These are phyloP conservation scores for Metarhizium brunneum DNA, from an alignment of 2,329 filamentous ascomycete species.

Conservation along the genomic window DNA sequence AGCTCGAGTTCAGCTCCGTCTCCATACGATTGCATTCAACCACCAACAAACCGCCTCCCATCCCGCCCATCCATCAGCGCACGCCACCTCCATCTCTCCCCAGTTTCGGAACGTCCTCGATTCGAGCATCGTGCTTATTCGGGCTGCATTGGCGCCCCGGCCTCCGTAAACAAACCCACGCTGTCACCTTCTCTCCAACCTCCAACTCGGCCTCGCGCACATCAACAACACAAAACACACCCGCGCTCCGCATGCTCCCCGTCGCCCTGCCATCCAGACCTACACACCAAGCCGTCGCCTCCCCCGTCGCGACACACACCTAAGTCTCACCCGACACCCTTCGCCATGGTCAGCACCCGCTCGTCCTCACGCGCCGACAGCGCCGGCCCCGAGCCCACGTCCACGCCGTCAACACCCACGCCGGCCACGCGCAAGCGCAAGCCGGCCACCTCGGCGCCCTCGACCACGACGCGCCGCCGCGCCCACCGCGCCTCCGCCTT, in stretches of 20 bases:
- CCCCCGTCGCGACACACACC: neutral
- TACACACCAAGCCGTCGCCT: neutral
- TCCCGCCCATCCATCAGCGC: neutral
- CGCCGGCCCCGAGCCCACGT: conserved; percentile 13
- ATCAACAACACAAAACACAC: neutral
- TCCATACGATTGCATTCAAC: neutral
- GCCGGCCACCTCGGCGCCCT: conserved; percentile 3
- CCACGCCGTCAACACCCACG: neutral
- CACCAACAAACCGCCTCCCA: neutral
- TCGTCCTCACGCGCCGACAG: conserved; percentile 22
- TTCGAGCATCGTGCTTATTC: too few species aligned
- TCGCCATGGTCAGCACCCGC: conserved; percentile 29
- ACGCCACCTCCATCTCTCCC: neutral
- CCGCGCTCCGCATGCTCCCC: neutral
- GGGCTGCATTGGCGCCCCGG: too few species aligned
- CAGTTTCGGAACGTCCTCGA: too few species aligned
- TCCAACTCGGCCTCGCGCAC: too few species aligned
- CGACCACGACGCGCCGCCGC: conserved; percentile 6
- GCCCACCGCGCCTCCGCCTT: neutral
- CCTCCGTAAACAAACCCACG: neutral
- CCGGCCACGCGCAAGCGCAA: conserved; percentile 9
- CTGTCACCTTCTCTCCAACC: neutral
- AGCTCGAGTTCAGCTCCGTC: neutral
- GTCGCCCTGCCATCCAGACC: neutral
- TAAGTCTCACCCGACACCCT: too few species aligned